phyloP scores from a whole-genome alignment of 1,284 basidiomycete species.

The Athelia sp. region DNA sequence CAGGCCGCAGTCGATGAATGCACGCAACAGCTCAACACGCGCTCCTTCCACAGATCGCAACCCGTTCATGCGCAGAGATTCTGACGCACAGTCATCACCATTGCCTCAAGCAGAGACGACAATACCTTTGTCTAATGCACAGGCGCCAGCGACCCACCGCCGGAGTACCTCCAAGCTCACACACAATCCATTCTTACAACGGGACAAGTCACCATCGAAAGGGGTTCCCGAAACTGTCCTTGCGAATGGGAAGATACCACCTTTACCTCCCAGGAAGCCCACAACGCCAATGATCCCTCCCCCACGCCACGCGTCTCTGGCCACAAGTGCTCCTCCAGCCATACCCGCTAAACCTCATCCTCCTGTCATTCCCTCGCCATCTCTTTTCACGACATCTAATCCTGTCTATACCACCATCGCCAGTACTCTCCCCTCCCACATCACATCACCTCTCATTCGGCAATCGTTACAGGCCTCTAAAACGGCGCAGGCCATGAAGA shows the following conservation, averaged over 20 bases:
- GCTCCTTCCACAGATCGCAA: background rate
- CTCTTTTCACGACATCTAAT: slow-evolving; percentile 5
- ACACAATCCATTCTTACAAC: slow-evolving; percentile 25
- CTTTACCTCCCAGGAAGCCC: slow-evolving; percentile 30
- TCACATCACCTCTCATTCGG: slow-evolving; percentile 56
- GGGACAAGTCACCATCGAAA: slow-evolving; percentile 12
- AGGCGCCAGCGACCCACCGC: too few species aligned
- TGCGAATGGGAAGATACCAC: slow-evolving; percentile 17
- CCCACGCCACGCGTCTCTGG: slow-evolving; percentile 17
- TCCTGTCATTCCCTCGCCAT: slow-evolving; percentile 9
- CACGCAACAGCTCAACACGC: background rate
- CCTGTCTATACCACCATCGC: slow-evolving; percentile 12
- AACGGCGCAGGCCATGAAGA: slow-evolving; percentile 61
- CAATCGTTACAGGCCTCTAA: slow-evolving; percentile 69
- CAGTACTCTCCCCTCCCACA: slow-evolving; percentile 27
- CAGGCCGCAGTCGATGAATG: slow-evolving; percentile 3
- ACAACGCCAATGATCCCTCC: slow-evolving; percentile 13
- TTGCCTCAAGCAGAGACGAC: background rate
- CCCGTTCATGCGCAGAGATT: background rate
- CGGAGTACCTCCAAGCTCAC: slow-evolving; percentile 2
- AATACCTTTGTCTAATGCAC: background rate
- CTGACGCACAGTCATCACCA: slow-evolving; percentile 8
- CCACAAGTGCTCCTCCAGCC: background rate
- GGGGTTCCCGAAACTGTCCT: background rate
- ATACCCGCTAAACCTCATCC: slow-evolving; percentile 6